phyloP scores from a whole-genome alignment of 192 early-diverging fungal species.

The Cladochytrium replicatum region DNA sequence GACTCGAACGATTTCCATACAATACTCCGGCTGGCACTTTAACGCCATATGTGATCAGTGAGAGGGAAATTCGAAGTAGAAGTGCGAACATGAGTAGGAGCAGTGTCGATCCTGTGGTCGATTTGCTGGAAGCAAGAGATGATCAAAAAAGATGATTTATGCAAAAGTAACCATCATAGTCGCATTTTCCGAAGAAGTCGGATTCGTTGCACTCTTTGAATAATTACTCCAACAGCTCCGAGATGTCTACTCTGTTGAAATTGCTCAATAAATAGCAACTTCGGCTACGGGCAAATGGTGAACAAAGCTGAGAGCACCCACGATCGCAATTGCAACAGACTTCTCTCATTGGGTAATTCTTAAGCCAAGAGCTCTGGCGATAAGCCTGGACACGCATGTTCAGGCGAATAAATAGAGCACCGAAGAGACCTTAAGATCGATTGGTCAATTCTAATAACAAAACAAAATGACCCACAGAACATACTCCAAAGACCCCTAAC shows the following conservation, averaged over 20 bases:
- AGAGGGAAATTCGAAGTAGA: conserved; percentile 14
- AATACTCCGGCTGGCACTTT: conserved; percentile 40
- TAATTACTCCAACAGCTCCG: conserved; percentile 76
- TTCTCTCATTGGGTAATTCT: conserved; percentile 62
- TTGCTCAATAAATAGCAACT: conserved; percentile 27
- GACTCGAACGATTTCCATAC: conserved; percentile 2
- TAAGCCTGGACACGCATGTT: conserved; percentile 59
- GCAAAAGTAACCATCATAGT: conserved; percentile 8
- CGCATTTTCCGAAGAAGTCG: conserved; percentile 29
- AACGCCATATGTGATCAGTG: conserved; percentile 28
- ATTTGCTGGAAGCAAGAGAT: conserved; percentile 5
- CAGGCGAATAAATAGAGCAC: conserved; percentile 66
- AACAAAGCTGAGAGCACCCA: no score
- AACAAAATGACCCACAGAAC: background rate
- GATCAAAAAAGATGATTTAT: background rate
- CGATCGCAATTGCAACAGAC: conserved; percentile 54
- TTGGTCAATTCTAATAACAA: background rate
- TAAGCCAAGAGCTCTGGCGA: conserved; percentile 61
- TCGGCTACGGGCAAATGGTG: no score
- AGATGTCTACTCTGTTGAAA: conserved; percentile 61
- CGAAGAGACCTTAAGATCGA: conserved; percentile 61
- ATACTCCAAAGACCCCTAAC: conserved; percentile 70
- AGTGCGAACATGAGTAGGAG: conserved; percentile 19
- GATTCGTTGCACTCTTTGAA: conserved; percentile 76
- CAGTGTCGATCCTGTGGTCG: conserved; percentile 6